Evolutionary conservation across 2,329 filamentous ascomycete species (phyloP).

Genomic region (Exophiala viscosa): DNA sequence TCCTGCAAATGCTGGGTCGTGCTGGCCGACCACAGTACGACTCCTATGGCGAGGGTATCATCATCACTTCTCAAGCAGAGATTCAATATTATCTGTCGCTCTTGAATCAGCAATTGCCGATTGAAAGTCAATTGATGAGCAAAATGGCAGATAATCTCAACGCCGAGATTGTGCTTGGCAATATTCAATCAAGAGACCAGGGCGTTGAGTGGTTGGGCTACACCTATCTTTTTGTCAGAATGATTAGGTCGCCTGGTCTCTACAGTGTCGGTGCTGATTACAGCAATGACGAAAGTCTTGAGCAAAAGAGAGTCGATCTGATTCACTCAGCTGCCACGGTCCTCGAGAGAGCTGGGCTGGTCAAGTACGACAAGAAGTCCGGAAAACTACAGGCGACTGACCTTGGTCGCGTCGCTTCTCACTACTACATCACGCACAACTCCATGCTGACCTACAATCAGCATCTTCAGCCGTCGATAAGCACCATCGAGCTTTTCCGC

Average conservation of each 20-base stretch:
- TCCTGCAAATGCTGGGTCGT: conserved; percentile 96
- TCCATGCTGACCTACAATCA: conserved; percentile 98
- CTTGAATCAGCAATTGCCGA: conserved; percentile 93
- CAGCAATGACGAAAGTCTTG: conserved; percentile 82
- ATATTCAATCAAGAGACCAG: conserved; percentile 85
- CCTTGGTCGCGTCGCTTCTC: conserved; percentile 89
- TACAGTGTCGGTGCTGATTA: conserved; percentile 97
- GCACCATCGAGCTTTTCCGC: conserved; percentile 91
- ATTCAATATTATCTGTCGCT: conserved; percentile 97
- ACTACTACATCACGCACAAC: conserved; percentile 95
- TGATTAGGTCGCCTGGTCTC: conserved; percentile 89
- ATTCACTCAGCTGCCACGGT: conserved; percentile 89
- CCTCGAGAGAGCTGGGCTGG: conserved; percentile 78
- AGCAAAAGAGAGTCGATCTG: conserved; percentile 96
- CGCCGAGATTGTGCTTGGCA: conserved; percentile 91
- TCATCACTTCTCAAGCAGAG: conserved; percentile 92
- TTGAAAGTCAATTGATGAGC: conserved; percentile 93
- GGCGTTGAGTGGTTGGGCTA: conserved; percentile 99
- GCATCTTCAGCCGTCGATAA: conserved; percentile 88
- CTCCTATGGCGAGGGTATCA: conserved; percentile 96
- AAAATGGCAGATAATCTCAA: conserved; percentile 94
- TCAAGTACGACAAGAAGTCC: conserved; percentile 93
- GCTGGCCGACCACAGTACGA: conserved; percentile 95
- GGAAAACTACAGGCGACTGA: conserved; percentile 88
- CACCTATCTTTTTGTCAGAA: conserved; percentile 94